Base-by-base conservation (phyloP, 1,284 basidiomycete species). In the Cutaneotrichosporon cutaneum region DNA sequence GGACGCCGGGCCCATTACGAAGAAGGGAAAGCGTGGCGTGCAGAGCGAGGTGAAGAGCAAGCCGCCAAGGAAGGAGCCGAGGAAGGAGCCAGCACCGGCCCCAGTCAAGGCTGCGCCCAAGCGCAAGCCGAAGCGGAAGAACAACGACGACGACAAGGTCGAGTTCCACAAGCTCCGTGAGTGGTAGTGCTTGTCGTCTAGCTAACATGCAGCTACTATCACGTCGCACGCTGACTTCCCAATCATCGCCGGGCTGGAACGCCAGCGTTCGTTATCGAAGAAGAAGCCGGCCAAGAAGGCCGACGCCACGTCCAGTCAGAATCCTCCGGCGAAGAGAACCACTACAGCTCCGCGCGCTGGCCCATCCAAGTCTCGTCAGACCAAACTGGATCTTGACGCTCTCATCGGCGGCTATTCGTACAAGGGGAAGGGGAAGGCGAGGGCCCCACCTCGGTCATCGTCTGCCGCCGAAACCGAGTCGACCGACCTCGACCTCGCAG, bases 141-240 rank as follows among this genome's bases (percentile, higher is more conserved):
- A 58, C 42, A 59, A 39, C 4, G 56, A 48, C 18, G 47, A 59
- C 5, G 61, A 59, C 47, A 59, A 61, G 48, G 47, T 66, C 50
- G 47, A 60, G 35, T 66, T 66, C 22, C 56, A 39, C 16, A 18
- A 44, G 1, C 59, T 66, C 7, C 65, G 65, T 66, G 42, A 56
- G 61, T 30, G 27, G 8, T 33, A 11, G 2, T 7, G 5, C 5
- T 1, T 1, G 16, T 4, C 0, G 0, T 3, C 1, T 0, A 14
- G 8, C 53, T 55, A 2, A 62, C 22, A 42, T 14, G 6, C n/a
- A 63, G 61, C 65, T 8, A 39, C 21, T 0, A 32, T 32, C 4
- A 54, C 32, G 4, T 18, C 35, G 0, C 45, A 47, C 7, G 59
- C 35, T 0, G 45, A 45, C 6, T 63, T 54, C 9, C 65, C 65